These are phyloP conservation scores for Eutrema heterophyllum DNA, from an alignment of 345 rosid genomes.

Conservation along the genomic window DNA sequence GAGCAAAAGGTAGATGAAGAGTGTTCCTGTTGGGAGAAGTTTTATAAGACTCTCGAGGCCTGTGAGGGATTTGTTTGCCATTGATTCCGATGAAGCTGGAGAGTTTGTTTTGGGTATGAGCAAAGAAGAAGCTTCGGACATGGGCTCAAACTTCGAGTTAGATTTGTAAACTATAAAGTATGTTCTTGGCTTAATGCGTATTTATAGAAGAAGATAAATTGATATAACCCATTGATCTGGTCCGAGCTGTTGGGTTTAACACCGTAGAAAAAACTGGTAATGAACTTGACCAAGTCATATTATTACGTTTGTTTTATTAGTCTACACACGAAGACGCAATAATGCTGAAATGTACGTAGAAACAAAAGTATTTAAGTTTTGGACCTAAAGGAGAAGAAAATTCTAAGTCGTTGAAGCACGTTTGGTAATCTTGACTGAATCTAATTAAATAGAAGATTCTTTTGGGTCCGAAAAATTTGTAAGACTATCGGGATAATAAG, in stretches of 20 bases:
- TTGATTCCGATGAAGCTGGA: slow-evolving; percentile 26
- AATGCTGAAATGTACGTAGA: neutral
- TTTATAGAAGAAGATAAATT: slow-evolving; percentile 22
- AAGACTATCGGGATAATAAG: neutral
- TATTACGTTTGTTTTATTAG: neutral
- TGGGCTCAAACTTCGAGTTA: neutral
- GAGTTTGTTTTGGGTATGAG: slow-evolving; percentile 14
- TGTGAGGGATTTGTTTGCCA: slow-evolving; percentile 39
- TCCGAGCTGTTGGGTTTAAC: slow-evolving; percentile 24
- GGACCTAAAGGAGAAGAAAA: neutral
- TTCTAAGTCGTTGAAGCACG: neutral
- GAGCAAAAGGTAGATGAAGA: slow-evolving; percentile 74
- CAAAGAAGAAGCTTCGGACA: slow-evolving; percentile 23
- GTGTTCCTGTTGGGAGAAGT: slow-evolving; percentile 90
- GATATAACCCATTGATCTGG: slow-evolving; percentile 21
- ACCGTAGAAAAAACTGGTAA: slow-evolving; percentile 13
- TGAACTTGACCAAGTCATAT: slow-evolving; percentile 17
- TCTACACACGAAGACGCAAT: slow-evolving; percentile 8
- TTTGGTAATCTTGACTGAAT: slow-evolving; percentile 6
- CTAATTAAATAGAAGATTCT: slow-evolving; percentile 8
- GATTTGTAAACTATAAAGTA: slow-evolving; percentile 15
- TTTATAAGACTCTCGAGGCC: slow-evolving; percentile 68
- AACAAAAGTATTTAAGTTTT: neutral
- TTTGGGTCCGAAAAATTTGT: neutral
- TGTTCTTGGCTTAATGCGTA: slow-evolving; percentile 13